Conservation (phyloP, 1,284 basidiomycete genomes). For the Ceratobasidium sp. region DNA sequence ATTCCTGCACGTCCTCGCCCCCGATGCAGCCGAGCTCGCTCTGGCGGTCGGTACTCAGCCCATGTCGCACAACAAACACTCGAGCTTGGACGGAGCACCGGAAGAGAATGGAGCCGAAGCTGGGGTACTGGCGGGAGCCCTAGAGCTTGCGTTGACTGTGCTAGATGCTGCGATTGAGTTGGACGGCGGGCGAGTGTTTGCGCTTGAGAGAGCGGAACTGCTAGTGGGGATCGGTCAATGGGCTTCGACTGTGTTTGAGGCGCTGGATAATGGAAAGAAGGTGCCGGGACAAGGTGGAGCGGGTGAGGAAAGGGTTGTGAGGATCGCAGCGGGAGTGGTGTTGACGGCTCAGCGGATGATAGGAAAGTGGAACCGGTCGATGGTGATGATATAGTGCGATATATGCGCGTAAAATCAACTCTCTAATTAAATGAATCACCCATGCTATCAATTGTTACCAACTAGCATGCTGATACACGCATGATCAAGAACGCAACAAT, state of each 20-base stretch:
- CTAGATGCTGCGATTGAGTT: slow-evolving; percentile 81
- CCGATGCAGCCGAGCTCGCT: slow-evolving; percentile 85
- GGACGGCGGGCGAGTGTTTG: slow-evolving; percentile 81
- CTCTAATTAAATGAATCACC: too few species aligned
- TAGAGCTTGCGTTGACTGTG: slow-evolving; percentile 83
- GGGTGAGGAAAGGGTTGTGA: slow-evolving; percentile 64
- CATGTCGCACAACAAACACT: slow-evolving; percentile 60
- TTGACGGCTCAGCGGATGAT: slow-evolving; percentile 84
- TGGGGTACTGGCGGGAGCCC: slow-evolving; percentile 76
- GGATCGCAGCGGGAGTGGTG: slow-evolving; percentile 83
- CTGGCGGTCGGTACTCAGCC: slow-evolving; percentile 80
- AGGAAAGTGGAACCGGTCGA: slow-evolving; percentile 81
- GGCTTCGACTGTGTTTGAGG: slow-evolving; percentile 78
- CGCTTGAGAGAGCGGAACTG: slow-evolving; percentile 79
- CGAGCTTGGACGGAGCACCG: slow-evolving; percentile 53
- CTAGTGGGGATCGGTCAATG: slow-evolving; percentile 85
- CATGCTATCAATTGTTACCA: too few species aligned
- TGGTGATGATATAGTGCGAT: slow-evolving; percentile 60
- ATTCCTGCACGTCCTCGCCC: slow-evolving; percentile 84
- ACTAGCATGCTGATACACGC: too few species aligned
- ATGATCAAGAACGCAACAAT: too few species aligned
- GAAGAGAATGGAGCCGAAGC: slow-evolving; percentile 67
- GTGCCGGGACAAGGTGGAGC: slow-evolving; percentile 79
- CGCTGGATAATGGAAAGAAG: slow-evolving; percentile 74
- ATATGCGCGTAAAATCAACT: not conserved